Base-by-base conservation (phyloP, 2,329 filamentous ascomycete species). In the Pestalotiopsis sp. region DNA sequence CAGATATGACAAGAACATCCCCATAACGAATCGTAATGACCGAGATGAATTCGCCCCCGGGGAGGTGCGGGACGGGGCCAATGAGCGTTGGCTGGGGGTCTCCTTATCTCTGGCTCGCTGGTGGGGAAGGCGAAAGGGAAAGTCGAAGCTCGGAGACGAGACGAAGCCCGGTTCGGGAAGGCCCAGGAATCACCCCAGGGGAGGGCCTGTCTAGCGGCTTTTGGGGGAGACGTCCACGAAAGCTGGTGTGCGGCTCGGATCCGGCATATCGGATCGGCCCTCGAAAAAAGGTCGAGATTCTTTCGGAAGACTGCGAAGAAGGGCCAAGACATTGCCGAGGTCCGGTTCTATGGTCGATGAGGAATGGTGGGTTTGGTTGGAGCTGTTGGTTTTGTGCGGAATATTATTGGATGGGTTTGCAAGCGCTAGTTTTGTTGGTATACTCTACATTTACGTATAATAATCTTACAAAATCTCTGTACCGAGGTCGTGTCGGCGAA, bases 281-380 rank as follows among this genome's bases (percentile, higher is more conserved):
- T 14, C 17, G 4, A 1, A 0, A 14, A 20, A 13, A 58, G 1
- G 55, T 58, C 35, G 58, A 35, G 30, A 35, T 35, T 35, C 30
- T 35, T 35, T 61, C 58, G 58, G 58, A 61, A 61, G 4, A 39
- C 58, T 61, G 58, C 58, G 58, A 61, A n/a, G n/a, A 35, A 39
- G 2, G 22, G 44, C 5, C 20, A n/a, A 11, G 5, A 14, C 10
- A 39, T 39, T 10, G 17, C 58, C 35, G 58, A 61, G 58, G 26
- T 61, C 14, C 24, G 11, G 9, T 17, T 14, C 14, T 58, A 17
- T 11, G 5, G 7, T 20, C 13, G 13, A 26, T 6, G 0, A 1
- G 17, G 17, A 30, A n/a, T 20, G 11, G 10, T 35, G 3, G 17
- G 30, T 9, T 35, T 35, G 30, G 7, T 35, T 10, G 7, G 7